Conservation (phyloP, 176 grass and related monocot species). For the Musa acuminata region DNA sequence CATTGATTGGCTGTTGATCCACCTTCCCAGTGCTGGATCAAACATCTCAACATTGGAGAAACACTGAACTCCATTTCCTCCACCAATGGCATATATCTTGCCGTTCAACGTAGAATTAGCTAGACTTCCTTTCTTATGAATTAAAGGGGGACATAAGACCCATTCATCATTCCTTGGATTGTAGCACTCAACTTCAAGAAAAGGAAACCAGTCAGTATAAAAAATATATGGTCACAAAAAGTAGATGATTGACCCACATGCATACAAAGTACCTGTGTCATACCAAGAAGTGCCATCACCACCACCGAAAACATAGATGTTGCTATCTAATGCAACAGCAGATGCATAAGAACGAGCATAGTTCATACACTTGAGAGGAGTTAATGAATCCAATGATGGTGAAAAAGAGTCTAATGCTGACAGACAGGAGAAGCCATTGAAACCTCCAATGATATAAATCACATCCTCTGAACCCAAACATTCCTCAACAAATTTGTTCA, state of each 20-base stretch:
- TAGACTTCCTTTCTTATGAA: conserved; percentile 56
- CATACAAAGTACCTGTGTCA: conserved; percentile 24
- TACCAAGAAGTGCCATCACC: conserved; percentile 41
- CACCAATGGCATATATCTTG: conserved; percentile 86
- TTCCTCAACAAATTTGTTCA: conserved; percentile 4
- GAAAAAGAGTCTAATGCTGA: conserved; percentile 55
- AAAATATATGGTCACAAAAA: background rate
- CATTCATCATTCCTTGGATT: conserved; percentile 42
- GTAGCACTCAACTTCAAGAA: conserved; percentile 60
- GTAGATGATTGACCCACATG: conserved; percentile 7
- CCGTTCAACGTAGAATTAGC: conserved; percentile 46
- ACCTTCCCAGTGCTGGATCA: conserved; percentile 65
- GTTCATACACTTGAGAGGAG: conserved; percentile 49
- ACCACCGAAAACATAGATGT: conserved; percentile 60
- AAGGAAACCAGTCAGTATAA: conserved; percentile 10
- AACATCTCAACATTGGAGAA: conserved; percentile 83
- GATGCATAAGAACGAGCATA: conserved; percentile 45
- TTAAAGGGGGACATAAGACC: conserved; percentile 47
- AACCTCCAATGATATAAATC: conserved; percentile 65
- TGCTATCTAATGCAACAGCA: conserved; percentile 42
- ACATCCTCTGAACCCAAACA: background rate
- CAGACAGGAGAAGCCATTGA: conserved; percentile 43
- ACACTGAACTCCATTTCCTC: conserved; percentile 43
- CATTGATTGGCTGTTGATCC: conserved; percentile 51
- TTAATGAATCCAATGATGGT: conserved; percentile 41